Percentiles rank a stretch among this genome's conserved stretches.
phyloP scores from a whole-genome alignment of 352 stramenopile genomes.

The Ochromonadaceae sp. region DNA sequence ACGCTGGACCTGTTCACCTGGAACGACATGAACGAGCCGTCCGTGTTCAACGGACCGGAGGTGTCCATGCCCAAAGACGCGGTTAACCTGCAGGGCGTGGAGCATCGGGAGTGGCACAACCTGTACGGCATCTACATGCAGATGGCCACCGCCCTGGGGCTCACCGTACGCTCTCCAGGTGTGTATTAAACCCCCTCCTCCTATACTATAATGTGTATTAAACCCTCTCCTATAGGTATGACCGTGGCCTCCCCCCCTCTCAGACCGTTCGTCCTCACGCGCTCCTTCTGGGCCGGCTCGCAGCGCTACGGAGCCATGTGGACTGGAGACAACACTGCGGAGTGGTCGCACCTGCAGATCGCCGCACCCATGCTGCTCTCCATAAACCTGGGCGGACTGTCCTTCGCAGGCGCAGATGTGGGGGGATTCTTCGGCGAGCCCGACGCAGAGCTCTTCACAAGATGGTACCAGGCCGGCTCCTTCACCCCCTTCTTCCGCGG shows the following conservation, averaged over 20 bases:
- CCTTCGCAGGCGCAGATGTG: conserved; percentile 93
- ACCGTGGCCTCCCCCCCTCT: neutral
- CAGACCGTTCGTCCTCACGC: conserved; percentile 91
- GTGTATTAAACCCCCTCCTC: no score
- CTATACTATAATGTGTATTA: no score
- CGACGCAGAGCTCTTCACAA: conserved; percentile 82
- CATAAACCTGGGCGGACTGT: conserved; percentile 81
- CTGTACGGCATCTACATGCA: conserved; percentile 98
- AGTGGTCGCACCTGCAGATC: conserved; percentile 88
- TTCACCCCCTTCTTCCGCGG: conserved; percentile 97
- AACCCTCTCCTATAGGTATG: no score
- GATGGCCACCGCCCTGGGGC: conserved; percentile 79
- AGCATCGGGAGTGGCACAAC: conserved; percentile 99
- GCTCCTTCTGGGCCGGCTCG: conserved; percentile 92
- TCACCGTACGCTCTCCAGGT: conserved; percentile 36
- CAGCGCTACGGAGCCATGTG: conserved; percentile 93
- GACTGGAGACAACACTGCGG: conserved; percentile 91
- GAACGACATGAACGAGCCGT: conserved; percentile 99
- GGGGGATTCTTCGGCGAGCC: conserved; percentile 97
- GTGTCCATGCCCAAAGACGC: conserved; percentile 91
- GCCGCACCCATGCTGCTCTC: conserved; percentile 90
- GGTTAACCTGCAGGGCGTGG: conserved; percentile 68
- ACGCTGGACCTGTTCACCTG: conserved; percentile 87
- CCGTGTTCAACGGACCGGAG: conserved; percentile 97
- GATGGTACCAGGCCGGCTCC: conserved; percentile 83